Base-by-base conservation (phyloP, 805 yeast genomes). In the Candida hungchunana region DNA sequence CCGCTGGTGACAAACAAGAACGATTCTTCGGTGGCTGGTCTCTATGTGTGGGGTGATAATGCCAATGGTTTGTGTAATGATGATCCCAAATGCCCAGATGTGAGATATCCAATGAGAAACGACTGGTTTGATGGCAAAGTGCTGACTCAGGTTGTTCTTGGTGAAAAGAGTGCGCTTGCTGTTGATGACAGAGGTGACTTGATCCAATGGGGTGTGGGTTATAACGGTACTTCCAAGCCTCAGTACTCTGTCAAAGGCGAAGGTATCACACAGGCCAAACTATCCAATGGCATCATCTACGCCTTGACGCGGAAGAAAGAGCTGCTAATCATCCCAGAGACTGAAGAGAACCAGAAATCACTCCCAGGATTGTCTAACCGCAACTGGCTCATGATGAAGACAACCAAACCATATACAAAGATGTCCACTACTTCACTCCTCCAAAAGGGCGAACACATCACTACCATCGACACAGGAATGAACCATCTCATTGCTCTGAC, bases 171-270 rank as follows among this genome's bases (percentile, higher is more conserved):
- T 21, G 72, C 63, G 1, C 55, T 46, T 5, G 87, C 87, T 0
- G 73, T 86, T 13, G 74, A 79, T 42, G 67, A 68, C 1, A 72
- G 71, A 12, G 97, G 97, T 14, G 73, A 82, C 50, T 66, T 87
- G 21, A 77, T 76, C 37, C 83, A 82, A 53, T 86, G 89, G 84
- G 77, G 78, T n/a, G 50, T 57, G 19, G 72, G 69, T 1, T 53
- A 51, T 36, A 51, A 58, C 28, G 39, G 47, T 12, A 56, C 64
- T 13, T 43, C 47, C 1, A 44, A 43, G 2, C 69, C 71, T 4
- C 38, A 50, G 31, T 38, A 52, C 16, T 60, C 77, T 3, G 42
- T 81, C 13, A 64, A 60, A 30, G 78, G 77, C 7, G 66, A 74
- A 44, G 56, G 69, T 7, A 51, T 82, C 19, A 43, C 37, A 2